Evolutionary conservation across 208 protist genomes (phyloP), one percentile per base, ranked within the genome.

Genomic region (Trypanosoma cruzi): DNA sequence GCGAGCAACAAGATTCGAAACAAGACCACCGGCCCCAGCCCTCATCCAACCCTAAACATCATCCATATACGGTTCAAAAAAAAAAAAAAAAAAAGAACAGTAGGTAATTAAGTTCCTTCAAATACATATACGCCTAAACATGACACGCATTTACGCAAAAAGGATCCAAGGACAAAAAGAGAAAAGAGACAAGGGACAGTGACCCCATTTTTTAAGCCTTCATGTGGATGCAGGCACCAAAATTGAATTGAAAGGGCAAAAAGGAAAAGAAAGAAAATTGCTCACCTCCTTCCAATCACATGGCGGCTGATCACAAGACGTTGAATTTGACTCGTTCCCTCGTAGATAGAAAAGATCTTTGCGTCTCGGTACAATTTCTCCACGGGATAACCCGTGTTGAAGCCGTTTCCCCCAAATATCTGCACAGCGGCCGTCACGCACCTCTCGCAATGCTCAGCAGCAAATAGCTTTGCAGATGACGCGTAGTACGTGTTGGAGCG

Each of bases 281-380:
- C 37, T 55, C 28, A 70, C 57, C 31, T 48, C 20, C 13, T 50
- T 28, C 61, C 42, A 61, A 91, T 62, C 68, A 79, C 32, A 70
- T 74, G 78, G 26, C 89, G 85, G 46, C 81, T 79, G 44, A 98
- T 89, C 40, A 97, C 86, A 36, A 90, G 61, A 52, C 88, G 81
- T 80, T 97, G 90, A 67, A 98, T 97, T 79, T 97, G 84, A 52
- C 77, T 88, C 2, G 93, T 98, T 71, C 92, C 95, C 73, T 97
- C 95, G 82, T 97, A 97, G 59, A 98, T 96, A 53, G 94, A 94
- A 80, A 93, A 97, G 70, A 98, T 94, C 84, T 97, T 97, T 29
- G 79, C 84, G 64, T 98, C 95, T 34, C 93, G 84, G 75, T 94
- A 94, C 14, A 98, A 85, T 79, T 97, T 98, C 77, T 97, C 95